phyloP scores from a whole-genome alignment of 164 flowering plant genomes.

The Stephania cephalantha region DNA sequence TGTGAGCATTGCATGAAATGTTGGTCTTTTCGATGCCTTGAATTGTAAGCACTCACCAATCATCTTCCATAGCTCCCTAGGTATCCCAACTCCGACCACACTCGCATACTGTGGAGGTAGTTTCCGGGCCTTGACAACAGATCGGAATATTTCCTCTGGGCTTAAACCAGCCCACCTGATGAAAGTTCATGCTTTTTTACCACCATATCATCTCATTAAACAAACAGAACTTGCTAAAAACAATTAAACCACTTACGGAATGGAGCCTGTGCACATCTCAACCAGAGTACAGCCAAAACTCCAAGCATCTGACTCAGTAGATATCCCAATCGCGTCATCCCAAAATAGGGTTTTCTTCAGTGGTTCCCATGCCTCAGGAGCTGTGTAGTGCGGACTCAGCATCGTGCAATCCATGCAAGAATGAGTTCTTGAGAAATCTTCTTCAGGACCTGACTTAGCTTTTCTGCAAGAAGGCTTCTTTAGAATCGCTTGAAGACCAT shows the following conservation, averaged over 20 bases:
- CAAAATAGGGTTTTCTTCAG: slow-evolving; percentile 78
- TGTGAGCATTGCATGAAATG: slow-evolving; percentile 77
- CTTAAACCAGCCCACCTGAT: slow-evolving; percentile 95
- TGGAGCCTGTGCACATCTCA: slow-evolving; percentile 98
- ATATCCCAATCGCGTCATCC: slow-evolving; percentile 94
- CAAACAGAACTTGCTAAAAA: slow-evolving; percentile 9
- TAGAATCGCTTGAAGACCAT: slow-evolving; percentile 84
- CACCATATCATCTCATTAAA: neutral
- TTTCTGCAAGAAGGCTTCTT: slow-evolving; percentile 82
- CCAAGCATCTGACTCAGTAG: slow-evolving; percentile 98
- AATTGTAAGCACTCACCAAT: slow-evolving; percentile 96
- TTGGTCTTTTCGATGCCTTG: slow-evolving; percentile 84
- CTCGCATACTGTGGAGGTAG: slow-evolving; percentile 97
- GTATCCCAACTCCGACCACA: slow-evolving; percentile 97
- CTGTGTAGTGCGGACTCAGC: slow-evolving; percentile 90
- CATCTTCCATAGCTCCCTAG: slow-evolving; percentile 98
- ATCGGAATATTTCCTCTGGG: slow-evolving; percentile 79
- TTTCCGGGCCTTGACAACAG: slow-evolving; percentile 70
- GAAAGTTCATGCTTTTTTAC: slow-evolving; percentile 5
- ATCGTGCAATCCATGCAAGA: slow-evolving; percentile 96
- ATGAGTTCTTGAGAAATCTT: slow-evolving; percentile 62
- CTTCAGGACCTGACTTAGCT: slow-evolving; percentile 53
- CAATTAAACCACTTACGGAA: slow-evolving; percentile 61
- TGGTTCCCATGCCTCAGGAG: slow-evolving; percentile 99
- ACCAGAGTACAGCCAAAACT: slow-evolving; percentile 99